Conservation (phyloP, 768 basidiomycete genomes). For the Hemileccinum impolitum region DNA sequence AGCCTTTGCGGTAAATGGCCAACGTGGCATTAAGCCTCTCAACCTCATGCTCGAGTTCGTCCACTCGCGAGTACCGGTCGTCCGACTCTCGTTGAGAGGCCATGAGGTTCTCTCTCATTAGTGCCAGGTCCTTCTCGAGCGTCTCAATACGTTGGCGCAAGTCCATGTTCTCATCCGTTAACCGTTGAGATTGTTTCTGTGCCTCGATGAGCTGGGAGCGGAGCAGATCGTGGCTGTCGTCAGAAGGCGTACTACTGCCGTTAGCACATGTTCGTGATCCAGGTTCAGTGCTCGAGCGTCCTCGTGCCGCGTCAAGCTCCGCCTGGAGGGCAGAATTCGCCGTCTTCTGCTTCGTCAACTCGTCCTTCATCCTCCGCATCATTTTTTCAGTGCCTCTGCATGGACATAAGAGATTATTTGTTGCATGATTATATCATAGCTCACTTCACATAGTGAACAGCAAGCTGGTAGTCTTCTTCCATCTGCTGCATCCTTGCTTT, state of each 20-base stretch:
- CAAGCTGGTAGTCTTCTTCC: slow-evolving; percentile 94
- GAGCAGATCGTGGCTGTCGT: slow-evolving; percentile 62
- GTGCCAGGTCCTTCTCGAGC: slow-evolving; percentile 73
- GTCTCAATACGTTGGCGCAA: slow-evolving; percentile 67
- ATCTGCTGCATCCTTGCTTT: slow-evolving; percentile 81
- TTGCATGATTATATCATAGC: slow-evolving; percentile 30
- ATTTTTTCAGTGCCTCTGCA: slow-evolving; percentile 94
- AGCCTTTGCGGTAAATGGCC: slow-evolving; percentile 68
- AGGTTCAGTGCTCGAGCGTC: slow-evolving; percentile 52
- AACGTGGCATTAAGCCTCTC: slow-evolving; percentile 73
- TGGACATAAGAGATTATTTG: slow-evolving; percentile 14
- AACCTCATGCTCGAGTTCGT: slow-evolving; percentile 79
- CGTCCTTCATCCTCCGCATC: slow-evolving; percentile 95
- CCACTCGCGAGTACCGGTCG: slow-evolving; percentile 68
- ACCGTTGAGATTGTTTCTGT: slow-evolving; percentile 70
- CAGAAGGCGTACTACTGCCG: slow-evolving; percentile 77
- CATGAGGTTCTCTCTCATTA: slow-evolving; percentile 65
- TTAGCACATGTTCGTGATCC: slow-evolving; percentile 55
- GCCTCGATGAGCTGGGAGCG: slow-evolving; percentile 73
- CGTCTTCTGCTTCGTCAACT: slow-evolving; percentile 86
- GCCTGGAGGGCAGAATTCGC: slow-evolving; percentile 75
- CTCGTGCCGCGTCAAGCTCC: slow-evolving; percentile 75
- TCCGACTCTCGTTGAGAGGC: slow-evolving; percentile 76
- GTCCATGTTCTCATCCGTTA: slow-evolving; percentile 74
- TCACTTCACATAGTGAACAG: slow-evolving; percentile 96